Conservation (phyloP, 345 rosid species). For the Lumnitzera littorea region DNA sequence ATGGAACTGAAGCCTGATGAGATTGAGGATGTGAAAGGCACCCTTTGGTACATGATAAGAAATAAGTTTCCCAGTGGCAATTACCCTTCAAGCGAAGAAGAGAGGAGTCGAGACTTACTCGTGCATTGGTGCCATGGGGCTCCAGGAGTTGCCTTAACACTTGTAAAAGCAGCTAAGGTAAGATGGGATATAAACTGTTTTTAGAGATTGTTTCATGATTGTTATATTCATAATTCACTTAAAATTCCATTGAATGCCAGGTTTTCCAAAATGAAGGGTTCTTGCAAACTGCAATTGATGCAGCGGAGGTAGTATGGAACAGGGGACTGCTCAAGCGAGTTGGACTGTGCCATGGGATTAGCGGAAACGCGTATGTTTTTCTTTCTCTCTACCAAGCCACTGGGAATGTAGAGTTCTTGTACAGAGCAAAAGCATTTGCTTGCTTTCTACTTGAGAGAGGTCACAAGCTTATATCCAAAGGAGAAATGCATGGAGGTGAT, state of each 20-base stretch:
- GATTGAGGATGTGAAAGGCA: constrained; percentile 54
- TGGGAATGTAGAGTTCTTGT: constrained; percentile 30
- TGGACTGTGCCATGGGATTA: constrained; percentile 69
- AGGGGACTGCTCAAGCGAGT: constrained; percentile 62
- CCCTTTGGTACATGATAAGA: constrained; percentile 50
- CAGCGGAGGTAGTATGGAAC: constrained; percentile 64
- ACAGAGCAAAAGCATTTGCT: constrained; percentile 58
- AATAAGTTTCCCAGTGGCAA: constrained; percentile 55
- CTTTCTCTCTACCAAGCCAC: constrained; percentile 51
- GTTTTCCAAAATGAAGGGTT: constrained; percentile 51
- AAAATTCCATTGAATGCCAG: constrained; percentile 12
- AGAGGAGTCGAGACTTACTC: constrained; percentile 33
- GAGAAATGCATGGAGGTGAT: constrained; percentile 71
- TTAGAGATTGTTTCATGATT: neutral
- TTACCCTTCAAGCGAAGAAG: constrained; percentile 55
- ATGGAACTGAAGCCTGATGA: constrained; percentile 55
- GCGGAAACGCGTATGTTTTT: constrained; percentile 50
- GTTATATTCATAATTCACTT: neutral
- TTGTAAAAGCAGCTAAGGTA: constrained; percentile 64
- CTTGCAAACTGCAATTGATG: constrained; percentile 51
- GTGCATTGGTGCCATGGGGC: constrained; percentile 83
- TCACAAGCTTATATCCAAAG: constrained; percentile 33
- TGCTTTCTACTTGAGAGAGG: constrained; percentile 57
- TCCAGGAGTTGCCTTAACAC: constrained; percentile 61
- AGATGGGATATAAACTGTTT: neutral